Evolutionary conservation across 371 early-diverging fungal genomes (phyloP).

Genomic region (Rozella allomycis): DNA sequence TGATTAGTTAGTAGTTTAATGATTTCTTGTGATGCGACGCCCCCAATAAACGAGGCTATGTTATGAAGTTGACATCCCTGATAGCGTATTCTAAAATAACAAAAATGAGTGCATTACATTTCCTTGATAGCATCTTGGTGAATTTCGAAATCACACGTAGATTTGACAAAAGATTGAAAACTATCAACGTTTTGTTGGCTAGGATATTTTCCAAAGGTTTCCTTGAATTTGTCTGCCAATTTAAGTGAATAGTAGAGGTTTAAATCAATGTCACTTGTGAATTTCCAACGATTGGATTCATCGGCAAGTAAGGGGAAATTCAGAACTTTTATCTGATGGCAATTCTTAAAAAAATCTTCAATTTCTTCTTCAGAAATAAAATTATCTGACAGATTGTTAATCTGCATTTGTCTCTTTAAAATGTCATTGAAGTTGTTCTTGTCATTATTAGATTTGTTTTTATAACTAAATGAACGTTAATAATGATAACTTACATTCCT

Average conservation of each 20-base stretch:
- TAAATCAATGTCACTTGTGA: too few relatives aligned
- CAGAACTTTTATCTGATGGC: constrained; percentile 32
- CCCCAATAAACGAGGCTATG: constrained; percentile 70
- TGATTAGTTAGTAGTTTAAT: constrained; percentile 73
- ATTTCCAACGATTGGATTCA: too few relatives aligned
- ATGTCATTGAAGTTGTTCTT: not conserved
- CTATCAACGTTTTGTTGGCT: constrained; percentile 24
- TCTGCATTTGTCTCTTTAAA: not conserved
- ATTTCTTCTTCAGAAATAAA: constrained; percentile 42
- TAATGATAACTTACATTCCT: constrained; percentile 29
- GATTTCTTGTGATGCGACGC: constrained; percentile 76
- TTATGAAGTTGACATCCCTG: constrained; percentile 53
- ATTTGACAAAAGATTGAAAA: not conserved
- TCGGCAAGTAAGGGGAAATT: constrained; percentile 29
- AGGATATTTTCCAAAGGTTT: constrained; percentile 23
- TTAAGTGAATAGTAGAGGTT: too few relatives aligned
- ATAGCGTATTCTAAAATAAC: constrained; percentile 33
- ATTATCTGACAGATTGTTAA: constrained; percentile 14
- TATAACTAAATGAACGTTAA: not conserved
- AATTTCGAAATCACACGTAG: constrained; percentile 1
- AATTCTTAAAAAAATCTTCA: constrained; percentile 61
- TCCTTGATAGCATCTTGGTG: constrained; percentile 22
- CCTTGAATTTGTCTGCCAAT: not conserved
- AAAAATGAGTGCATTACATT: constrained; percentile 7
- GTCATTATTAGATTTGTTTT: not conserved